These are phyloP conservation scores for Clonostachys chloroleuca DNA, from an alignment of 2,329 filamentous ascomycete genomes.

Conservation along the genomic window DNA sequence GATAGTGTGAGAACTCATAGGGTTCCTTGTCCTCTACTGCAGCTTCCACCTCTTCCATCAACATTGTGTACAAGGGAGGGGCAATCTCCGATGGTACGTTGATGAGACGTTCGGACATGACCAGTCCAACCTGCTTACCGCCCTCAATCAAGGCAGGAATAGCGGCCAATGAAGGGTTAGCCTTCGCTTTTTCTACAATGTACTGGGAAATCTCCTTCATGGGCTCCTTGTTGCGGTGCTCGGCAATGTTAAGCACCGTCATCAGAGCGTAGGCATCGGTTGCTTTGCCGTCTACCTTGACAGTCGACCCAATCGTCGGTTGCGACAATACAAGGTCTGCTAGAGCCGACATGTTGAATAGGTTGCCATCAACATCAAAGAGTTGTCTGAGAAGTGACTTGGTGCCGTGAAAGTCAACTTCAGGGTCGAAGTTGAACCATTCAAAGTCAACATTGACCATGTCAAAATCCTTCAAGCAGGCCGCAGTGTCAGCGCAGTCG, in stretches of 20 bases:
- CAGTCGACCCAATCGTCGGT: slow-evolving; percentile 83
- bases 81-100: slow-evolving; percentile 94
- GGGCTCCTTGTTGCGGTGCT: slow-evolving; percentile 71
- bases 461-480: slow-evolving; percentile 67
- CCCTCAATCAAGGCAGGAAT: slow-evolving; percentile 51
- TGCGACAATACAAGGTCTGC: slow-evolving; percentile 85
- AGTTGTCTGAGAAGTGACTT: slow-evolving; percentile 88
- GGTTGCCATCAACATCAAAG: slow-evolving; percentile 79
- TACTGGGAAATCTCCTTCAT: slow-evolving; percentile 71
- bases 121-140: slow-evolving; percentile 67
- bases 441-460: slow-evolving; percentile 96
- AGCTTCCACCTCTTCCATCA: slow-evolving; percentile 84
- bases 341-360: slow-evolving; percentile 84
- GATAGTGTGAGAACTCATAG: slow-evolving; percentile 89
- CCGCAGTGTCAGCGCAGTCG: background rate
- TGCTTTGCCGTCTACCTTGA: slow-evolving; percentile 95
- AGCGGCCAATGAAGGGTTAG: slow-evolving; percentile 49
- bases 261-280: slow-evolving; percentile 90
- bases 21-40: slow-evolving; percentile 88
- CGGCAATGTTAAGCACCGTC: slow-evolving; percentile 77
- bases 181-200: slow-evolving; percentile 51
- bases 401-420: slow-evolving; percentile 90
- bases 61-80: slow-evolving; percentile 92
- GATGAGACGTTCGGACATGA: slow-evolving; percentile 90
- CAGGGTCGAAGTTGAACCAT: slow-evolving; percentile 92